Conservation (phyloP, 1,284 basidiomycete species). For the Ganoderma lingzhi region DNA sequence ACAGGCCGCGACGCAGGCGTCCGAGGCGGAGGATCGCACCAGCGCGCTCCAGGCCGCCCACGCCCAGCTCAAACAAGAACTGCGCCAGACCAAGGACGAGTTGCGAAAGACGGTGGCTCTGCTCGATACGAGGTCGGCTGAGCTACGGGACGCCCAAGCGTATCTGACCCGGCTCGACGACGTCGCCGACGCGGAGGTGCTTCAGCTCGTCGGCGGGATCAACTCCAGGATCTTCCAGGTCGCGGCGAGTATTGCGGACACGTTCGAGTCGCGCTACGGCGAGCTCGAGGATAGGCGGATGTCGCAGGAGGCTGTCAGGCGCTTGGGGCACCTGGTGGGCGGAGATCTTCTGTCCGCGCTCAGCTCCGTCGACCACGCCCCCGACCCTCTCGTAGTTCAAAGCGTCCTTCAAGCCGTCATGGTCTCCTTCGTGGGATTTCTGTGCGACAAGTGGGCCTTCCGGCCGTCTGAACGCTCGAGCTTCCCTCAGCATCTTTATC, state of each 20-base stretch:
- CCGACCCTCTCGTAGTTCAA: constrained; percentile 57
- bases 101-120: constrained; percentile 12
- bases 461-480: constrained; percentile 48
- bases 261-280: constrained; percentile 14
- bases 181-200: constrained; percentile 36
- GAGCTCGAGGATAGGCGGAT: not conserved
- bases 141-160: constrained; percentile 36
- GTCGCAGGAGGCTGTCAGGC: not conserved
- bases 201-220: constrained; percentile 27
- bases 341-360: constrained; percentile 46
- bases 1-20: not conserved
- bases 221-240: constrained; percentile 37
- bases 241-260: constrained; percentile 29
- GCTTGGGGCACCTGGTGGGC: constrained; percentile 44
- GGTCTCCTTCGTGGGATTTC: constrained; percentile 52
- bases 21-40: not conserved
- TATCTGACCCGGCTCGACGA: constrained; percentile 34
- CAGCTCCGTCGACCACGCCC: constrained; percentile 43
- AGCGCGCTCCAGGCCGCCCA: not conserved
- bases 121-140: constrained; percentile 31
- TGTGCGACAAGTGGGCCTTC: constrained; percentile 59
- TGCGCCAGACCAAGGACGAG: not conserved
- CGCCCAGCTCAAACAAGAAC: constrained; percentile 2
- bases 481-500: constrained; percentile 54
- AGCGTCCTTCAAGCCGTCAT: constrained; percentile 58